Evolutionary conservation across 2,329 filamentous ascomycete species (phyloP), one percentile per base, ranked within the genome.

Genomic region (Aspergillus intermedius): DNA sequence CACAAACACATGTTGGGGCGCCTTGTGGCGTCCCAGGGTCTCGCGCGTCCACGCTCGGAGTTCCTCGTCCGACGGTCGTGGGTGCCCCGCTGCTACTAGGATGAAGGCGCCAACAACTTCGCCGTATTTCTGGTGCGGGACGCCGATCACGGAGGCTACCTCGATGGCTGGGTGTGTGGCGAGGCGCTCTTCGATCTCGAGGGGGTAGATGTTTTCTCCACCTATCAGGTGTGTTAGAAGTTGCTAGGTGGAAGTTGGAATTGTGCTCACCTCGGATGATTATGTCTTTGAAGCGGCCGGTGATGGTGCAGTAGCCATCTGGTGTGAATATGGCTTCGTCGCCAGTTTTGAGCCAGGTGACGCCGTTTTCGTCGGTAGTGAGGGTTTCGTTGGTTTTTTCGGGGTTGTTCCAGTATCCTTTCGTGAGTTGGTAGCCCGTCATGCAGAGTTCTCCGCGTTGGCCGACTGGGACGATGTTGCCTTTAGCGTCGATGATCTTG

Each of bases 211-310:
- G 66, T 88, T 88, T 66, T 88, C 84, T 43, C 85, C 85, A 47
- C 84, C 81, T 78, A 13, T 44, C 19, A 23, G 12, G 35, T 23
- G 13, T 3, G 21, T 19, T 32, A 17, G 32, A 46, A 19, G 40
- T 9, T 40, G 23, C 17, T 15, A 35, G 19, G n/a, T 23, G 22
- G 44, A 39, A 41, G 10, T 5, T 35, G 34, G 23, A 23, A 19
- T 13, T 3, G 13, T 15, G 55, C 63, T 34, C 56, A 67, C 82
- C 86, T 58, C 86, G 74, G 51, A 89, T 89, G 49, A 89, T 88
- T 32, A 89, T 88, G 50, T 90, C 86, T 70, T 89, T 89, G 69
- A 88, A 87, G 17, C 86, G 74, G 0, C 86, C 86, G 0, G 86
- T 89, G 56, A 90, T 88, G 5, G 74, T 77, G 56, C 84, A 88